A percentile compares a stretch with the other conserved stretches of the same genome.
phyloP scores from a whole-genome alignment of 106 monocot species.

The Gastrodia elata region DNA sequence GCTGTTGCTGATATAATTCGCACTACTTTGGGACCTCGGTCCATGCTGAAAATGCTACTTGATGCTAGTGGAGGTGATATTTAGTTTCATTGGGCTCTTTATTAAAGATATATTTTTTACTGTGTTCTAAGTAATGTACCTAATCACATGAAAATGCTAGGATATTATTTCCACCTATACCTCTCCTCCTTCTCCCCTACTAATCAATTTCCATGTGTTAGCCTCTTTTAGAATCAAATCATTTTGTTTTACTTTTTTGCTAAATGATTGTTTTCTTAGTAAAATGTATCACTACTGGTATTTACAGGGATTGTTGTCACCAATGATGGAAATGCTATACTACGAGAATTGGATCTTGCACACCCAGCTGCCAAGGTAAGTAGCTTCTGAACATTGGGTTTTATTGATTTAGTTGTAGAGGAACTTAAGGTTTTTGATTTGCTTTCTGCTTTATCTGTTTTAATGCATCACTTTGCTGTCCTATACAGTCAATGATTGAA shows the following conservation, averaged over 20 bases:
- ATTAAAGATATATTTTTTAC: no score
- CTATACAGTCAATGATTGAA: conserved; percentile 64
- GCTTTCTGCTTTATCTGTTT: background rate
- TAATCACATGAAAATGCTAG: no score
- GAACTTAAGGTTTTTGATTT: background rate
- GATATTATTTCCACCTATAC: no score
- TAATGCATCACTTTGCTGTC: background rate
- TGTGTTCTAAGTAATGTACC: no score
- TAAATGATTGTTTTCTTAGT: background rate
- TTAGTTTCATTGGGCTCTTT: background rate
- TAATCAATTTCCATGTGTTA: background rate
- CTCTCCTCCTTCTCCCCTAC: background rate
- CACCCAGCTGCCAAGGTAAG: conserved; percentile 76
- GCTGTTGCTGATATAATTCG: conserved; percentile 80
- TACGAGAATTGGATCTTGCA: conserved; percentile 73
- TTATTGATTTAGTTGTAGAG: conserved; percentile 1
- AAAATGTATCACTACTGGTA: background rate
- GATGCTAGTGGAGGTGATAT: conserved; percentile 56
- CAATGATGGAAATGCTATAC: conserved; percentile 79
- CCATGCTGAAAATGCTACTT: conserved; percentile 79
- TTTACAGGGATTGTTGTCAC: conserved; percentile 68
- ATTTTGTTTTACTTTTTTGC: background rate
- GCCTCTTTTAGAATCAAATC: background rate
- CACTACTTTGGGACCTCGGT: conserved; percentile 77
- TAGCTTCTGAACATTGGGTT: background rate